Conservation (phyloP, 2,329 filamentous ascomycete species). For the Colletotrichum euphorbiae region DNA sequence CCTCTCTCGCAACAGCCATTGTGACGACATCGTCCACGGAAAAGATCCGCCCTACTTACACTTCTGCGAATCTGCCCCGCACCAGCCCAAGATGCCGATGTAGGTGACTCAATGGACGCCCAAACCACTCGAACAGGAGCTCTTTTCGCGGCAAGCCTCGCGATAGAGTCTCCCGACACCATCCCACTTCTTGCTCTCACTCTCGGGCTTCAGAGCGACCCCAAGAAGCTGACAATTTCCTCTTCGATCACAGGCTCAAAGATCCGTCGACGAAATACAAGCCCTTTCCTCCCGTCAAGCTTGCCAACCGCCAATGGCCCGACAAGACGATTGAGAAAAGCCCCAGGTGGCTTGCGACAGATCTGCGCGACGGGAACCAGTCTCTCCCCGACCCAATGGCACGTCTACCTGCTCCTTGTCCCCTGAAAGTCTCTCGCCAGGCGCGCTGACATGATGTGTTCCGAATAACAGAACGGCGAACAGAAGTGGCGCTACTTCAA, state of each 20-base stretch:
- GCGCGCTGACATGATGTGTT: not conserved
- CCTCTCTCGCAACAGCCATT: not conserved
- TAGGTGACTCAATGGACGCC: slow-evolving; percentile 27
- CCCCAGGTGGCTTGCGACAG: slow-evolving; percentile 84
- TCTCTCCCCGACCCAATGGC: slow-evolving; percentile 94
- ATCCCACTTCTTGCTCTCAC: too few relatives aligned
- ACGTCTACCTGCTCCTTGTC: slow-evolving; percentile 47
- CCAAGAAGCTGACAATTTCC: not conserved
- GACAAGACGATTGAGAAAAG: slow-evolving; percentile 80
- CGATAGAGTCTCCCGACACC: too few relatives aligned
- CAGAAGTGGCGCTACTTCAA: slow-evolving; percentile 97
- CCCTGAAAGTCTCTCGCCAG: slow-evolving; percentile 9
- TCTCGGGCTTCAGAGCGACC: too few relatives aligned
- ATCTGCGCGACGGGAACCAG: slow-evolving; percentile 90
- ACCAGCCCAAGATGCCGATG: slow-evolving; percentile 40
- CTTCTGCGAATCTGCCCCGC: slow-evolving; percentile 22
- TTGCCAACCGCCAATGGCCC: slow-evolving; percentile 83
- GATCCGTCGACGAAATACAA: slow-evolving; percentile 42
- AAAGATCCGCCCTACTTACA: slow-evolving; percentile 22
- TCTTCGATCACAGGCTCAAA: slow-evolving; percentile 30
- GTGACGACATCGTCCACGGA: slow-evolving; percentile 17
- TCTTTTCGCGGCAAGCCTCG: too few relatives aligned
- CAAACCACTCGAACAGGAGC: not conserved
- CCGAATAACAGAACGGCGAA: slow-evolving; percentile 77
- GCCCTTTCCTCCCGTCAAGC: slow-evolving; percentile 49